These are phyloP conservation scores for Colletotrichum sp. DNA, from an alignment of 2,329 filamentous ascomycete genomes.

Conservation along the genomic window DNA sequence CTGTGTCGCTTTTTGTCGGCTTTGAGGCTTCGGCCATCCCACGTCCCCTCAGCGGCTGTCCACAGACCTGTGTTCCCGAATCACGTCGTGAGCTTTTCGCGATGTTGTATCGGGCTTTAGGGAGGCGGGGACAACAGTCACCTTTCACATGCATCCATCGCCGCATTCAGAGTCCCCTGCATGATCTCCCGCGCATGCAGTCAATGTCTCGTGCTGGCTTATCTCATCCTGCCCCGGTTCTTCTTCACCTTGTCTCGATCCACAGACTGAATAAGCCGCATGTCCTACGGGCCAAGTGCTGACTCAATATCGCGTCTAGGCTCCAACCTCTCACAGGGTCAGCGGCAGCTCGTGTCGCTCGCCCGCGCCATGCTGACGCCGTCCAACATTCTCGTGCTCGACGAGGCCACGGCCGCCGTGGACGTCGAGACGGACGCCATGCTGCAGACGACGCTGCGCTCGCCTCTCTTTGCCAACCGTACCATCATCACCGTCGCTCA, in stretches of 20 bases:
- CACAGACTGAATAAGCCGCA: background rate
- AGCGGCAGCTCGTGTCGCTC: constrained; percentile 91
- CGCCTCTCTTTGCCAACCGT: constrained; percentile 78
- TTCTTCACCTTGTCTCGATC: background rate
- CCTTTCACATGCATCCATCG: constrained; percentile 13
- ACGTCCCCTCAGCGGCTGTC: constrained; percentile 28
- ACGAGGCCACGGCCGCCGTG: constrained; percentile 88
- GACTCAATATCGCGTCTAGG: constrained; percentile 53
- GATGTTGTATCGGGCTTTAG: background rate
- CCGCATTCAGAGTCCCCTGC: constrained; percentile 32
- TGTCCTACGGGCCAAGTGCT: constrained; percentile 23
- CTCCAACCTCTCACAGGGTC: constrained; percentile 93
- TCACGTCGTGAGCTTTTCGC: constrained; percentile 7
- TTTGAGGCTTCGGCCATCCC: constrained; percentile 17
- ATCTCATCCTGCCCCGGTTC: constrained; percentile 18
- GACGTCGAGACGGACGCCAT: constrained; percentile 73
- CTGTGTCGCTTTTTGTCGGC: constrained; percentile 30
- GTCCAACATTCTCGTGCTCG: constrained; percentile 94
- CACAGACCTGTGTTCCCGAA: constrained; percentile 26
- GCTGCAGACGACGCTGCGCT: constrained; percentile 68
- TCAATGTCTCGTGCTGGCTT: constrained; percentile 32
- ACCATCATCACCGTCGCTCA: constrained; percentile 99
- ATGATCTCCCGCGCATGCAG: constrained; percentile 38
- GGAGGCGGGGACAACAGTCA: background rate
- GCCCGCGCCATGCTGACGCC: constrained; percentile 93